Conservation (phyloP, 1,284 basidiomycete species). For the Sporisorium reilianum region DNA sequence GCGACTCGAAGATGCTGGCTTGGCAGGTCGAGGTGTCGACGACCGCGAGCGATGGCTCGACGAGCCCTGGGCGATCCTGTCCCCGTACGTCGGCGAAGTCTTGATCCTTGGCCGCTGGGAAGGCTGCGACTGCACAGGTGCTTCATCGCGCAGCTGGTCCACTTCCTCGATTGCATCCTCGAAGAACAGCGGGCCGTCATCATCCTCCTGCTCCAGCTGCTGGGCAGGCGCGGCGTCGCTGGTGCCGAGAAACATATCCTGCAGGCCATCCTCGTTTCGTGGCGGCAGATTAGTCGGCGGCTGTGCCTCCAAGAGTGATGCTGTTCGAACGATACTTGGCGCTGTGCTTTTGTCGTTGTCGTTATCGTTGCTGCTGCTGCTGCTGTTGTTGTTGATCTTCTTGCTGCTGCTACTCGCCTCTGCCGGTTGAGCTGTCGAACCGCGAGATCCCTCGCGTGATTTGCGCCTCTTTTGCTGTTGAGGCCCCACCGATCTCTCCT, state of each 20-base stretch:
- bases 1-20: not conserved
- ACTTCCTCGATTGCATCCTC: slow-evolving; percentile 19
- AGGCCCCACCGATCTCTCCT: not conserved
- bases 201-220: not conserved
- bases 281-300: not conserved
- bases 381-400: not conserved
- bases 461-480: not conserved
- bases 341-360: not conserved
- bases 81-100: slow-evolving; percentile 13
- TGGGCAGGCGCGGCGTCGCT: not conserved
- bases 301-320: not conserved
- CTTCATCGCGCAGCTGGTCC: slow-evolving; percentile 16
- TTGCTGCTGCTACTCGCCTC: slow-evolving; percentile 2
- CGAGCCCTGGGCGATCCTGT: slow-evolving; percentile 11
- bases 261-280: slow-evolving; percentile 4
- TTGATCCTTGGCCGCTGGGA: slow-evolving; percentile 13
- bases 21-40: slow-evolving; percentile 9
- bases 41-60: not conserved
- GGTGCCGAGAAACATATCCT: slow-evolving; percentile 25
- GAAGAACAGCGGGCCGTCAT: slow-evolving; percentile 23
- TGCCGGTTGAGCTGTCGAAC: not conserved
- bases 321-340: not conserved
- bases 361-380: no score
- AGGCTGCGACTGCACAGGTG: not conserved
- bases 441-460: not conserved